Base-by-base conservation (phyloP, 2,329 filamentous ascomycete species). In the Fusarium succisae region DNA sequence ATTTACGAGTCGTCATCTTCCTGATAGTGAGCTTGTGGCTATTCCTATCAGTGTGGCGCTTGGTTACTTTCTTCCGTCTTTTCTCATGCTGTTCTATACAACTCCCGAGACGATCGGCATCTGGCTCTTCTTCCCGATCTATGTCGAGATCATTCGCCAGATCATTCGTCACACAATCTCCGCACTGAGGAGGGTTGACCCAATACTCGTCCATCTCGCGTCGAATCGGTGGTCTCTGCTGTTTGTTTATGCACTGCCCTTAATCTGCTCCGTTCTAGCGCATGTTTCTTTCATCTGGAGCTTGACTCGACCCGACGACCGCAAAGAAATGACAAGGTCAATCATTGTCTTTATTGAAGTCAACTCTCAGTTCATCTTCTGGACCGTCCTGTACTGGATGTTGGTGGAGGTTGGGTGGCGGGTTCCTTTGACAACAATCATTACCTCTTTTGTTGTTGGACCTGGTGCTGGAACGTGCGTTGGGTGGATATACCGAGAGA, bases 61-160 rank as follows among this genome's bases (percentile, higher is more conserved):
- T 15, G 87, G 87, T 39, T 89, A 83, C 72, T 80, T 86, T 48
- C 69, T 86, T 5, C 87, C 87, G 0, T 85, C 86, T 2, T 44
- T 84, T 8, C 66, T 85, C 39, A 86, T 88, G 84, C 81, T 89
- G n/a, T 72, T 81, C n/a, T 72, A 83, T 54, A 81, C 81, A 55
- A 72, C 81, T 1, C 81, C 85, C 1, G 72, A 73, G 18, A 73
- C 82, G 26, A 82, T 88, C 38, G 73, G 81, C 12, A 63, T 83
- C n/a, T 89, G 87, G 87, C 81, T 89, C 20, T 83, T 88, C 76
- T 88, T 87, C 77, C 87, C 87, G 1, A 63, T 87, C 50, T 87
- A 85, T 78, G 86, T 88, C 3, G 82, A 84, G 6, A 66, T 85
- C 17, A 67, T 87, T 24, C 85, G 86, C 1, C 81, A 83, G 59